Evolutionary conservation across 805 yeast species (phyloP).

Genomic region (Vanderwaltozyma yarrowii): DNA sequence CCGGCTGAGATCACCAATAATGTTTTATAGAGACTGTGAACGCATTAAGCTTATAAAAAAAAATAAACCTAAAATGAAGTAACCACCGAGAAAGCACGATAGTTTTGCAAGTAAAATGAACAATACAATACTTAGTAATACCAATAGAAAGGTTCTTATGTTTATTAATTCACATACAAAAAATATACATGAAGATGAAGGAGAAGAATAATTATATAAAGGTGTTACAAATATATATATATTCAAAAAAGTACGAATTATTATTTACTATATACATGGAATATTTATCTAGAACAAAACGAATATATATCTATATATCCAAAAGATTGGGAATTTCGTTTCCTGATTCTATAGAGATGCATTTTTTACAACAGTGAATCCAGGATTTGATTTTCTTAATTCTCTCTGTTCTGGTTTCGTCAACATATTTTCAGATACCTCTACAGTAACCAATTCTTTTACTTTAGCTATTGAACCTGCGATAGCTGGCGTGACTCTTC

Average conservation of each 20-base stretch:
- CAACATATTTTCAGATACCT: constrained; percentile 48
- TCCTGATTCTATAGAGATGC: constrained; percentile 1
- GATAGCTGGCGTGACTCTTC: constrained; percentile 58
- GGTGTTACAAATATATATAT: no score
- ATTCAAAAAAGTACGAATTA: no score
- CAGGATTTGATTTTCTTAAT: constrained; percentile 54
- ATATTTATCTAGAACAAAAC: neutral
- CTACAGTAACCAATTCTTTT: constrained; percentile 80
- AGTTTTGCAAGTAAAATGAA: no score
- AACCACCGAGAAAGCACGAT: no score
- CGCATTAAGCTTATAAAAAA: neutral
- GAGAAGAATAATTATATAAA: no score
- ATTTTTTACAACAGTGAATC: constrained; percentile 41
- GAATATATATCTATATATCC: neutral
- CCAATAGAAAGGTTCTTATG: no score
- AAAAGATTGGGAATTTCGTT: neutral
- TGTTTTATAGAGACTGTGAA: neutral
- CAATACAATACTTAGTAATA: no score
- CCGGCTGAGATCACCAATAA: constrained; percentile 10
- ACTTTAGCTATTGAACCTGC: constrained; percentile 80
- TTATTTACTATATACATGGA: neutral
- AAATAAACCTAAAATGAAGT: neutral
- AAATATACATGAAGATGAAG: no score
- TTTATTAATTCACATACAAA: no score
- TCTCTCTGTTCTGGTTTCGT: constrained; percentile 42